Base-by-base conservation (phyloP, 768 basidiomycete genomes). In the Leccinum uliginosum region DNA sequence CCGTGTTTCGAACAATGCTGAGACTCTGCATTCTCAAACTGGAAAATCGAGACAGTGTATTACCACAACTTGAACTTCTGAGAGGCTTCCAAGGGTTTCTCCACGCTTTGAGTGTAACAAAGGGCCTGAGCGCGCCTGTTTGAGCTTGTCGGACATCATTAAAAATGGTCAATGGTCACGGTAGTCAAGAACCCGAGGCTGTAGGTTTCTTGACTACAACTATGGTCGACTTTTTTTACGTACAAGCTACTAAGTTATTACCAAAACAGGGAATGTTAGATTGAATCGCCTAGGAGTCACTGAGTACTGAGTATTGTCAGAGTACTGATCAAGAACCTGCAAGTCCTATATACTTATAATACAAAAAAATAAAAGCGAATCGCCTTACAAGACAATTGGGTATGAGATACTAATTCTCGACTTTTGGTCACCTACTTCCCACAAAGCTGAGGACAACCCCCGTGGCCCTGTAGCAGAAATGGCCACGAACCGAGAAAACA, bases 341-440 rank as follows among this genome's bases (percentile, higher is more conserved):
- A 27, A 26, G 34, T 29, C 3, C 27, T 29, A 29, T 29, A 10
- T 35, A 32, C 34, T n/a, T 38, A n/a, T 4, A 32, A 12, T 32
- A 32, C 32, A 32, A 27, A 27, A 5, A 12, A 19, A 3, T 14
- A n/a, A n/a, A n/a, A n/a, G n/a, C 15, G 4, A 23, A 29, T 48
- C 5, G 46, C 26, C 46, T 29, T 48, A n/a, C 15, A 48, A 48
- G 17, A n/a, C 47, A 48, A 48, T 17, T 27, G 9, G 15, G 44
- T 46, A 46, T n/a, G 24, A 47, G 45, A 47, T 47, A 47, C 24
- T 26, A 38, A 9, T n/a, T 30, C 38, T 38, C 27, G 51, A 38
- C 51, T 63, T 12, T 26, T 47, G 64, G 45, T 27, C 54, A 62
- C 35, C 48, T 27, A 6, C 61, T 27, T 57, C 60, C 63, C 29